Conservation (phyloP, 169 alveolate species). For the Cytauxzoon felis region DNA sequence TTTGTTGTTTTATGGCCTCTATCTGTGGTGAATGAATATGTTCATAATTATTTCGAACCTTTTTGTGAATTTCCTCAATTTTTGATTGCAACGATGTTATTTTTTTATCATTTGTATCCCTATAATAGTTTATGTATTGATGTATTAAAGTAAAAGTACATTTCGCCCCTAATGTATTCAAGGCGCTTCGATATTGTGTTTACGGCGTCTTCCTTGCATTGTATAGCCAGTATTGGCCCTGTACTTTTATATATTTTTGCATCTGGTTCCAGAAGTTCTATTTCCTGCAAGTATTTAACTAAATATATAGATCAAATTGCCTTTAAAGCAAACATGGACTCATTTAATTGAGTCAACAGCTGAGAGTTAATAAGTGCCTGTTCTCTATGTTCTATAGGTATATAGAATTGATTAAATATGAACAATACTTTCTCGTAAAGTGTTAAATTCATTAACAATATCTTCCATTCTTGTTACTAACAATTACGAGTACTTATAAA, state of each 20-base stretch:
- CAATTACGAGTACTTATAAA: not conserved
- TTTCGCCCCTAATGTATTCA: slow-evolving; percentile 49
- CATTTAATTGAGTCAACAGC: slow-evolving; percentile 59
- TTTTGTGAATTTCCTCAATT: slow-evolving; percentile 47
- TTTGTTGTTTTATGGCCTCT: slow-evolving; percentile 20
- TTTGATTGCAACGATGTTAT: slow-evolving; percentile 26
- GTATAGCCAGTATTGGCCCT: slow-evolving; percentile 50
- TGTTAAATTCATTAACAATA: slow-evolving; percentile 32
- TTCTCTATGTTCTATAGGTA: slow-evolving; percentile 41
- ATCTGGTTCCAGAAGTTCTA: slow-evolving; percentile 43
- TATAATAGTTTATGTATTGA: not conserved
- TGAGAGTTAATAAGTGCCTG: slow-evolving; percentile 46
- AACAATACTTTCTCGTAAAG: slow-evolving; percentile 40
- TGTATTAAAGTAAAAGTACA: not conserved
- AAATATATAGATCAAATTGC: not conserved
- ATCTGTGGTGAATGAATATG: slow-evolving; percentile 1
- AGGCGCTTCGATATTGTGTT: slow-evolving; percentile 52
- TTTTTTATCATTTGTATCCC: slow-evolving; percentile 34
- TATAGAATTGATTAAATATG: not conserved
- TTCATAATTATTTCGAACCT: slow-evolving; percentile 6
- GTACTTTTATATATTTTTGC: slow-evolving; percentile 60
- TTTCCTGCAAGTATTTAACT: slow-evolving; percentile 13
- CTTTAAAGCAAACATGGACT: slow-evolving; percentile 39
- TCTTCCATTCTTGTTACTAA: slow-evolving; percentile 40
- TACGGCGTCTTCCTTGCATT: slow-evolving; percentile 53